Evolutionary conservation across 495 filamentous ascomycete genomes (phyloP).

Genomic region (Penicillium antarcticum): DNA sequence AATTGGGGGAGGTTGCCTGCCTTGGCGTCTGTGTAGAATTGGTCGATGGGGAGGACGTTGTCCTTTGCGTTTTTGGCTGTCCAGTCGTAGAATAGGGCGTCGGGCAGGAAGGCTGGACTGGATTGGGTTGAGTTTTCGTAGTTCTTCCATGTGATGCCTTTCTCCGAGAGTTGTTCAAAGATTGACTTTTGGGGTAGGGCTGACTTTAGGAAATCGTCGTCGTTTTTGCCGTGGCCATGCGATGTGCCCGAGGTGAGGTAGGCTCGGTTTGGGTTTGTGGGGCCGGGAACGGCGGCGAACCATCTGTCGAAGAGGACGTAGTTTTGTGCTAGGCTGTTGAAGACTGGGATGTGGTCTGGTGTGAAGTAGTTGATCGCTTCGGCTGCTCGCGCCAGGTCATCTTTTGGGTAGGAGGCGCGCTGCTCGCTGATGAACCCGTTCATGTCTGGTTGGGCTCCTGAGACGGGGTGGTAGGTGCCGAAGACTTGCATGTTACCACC

Average conservation of each 20-base stretch:
- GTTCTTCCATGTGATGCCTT: constrained; percentile 47
- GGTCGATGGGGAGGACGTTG: constrained; percentile 31
- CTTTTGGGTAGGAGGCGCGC: constrained; percentile 26
- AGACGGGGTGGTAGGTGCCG: constrained; percentile 38
- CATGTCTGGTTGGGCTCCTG: constrained; percentile 22
- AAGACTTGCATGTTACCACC: constrained; percentile 50
- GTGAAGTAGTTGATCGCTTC: constrained; percentile 51
- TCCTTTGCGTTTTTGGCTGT: constrained; percentile 28
- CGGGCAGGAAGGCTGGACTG: constrained; percentile 24
- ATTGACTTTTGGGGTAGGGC: constrained; percentile 43
- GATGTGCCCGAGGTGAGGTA: constrained; percentile 49
- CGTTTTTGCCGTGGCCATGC: constrained; percentile 46
- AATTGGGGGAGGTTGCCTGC: constrained; percentile 42
- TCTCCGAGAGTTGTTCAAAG: constrained; percentile 45
- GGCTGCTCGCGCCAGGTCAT: constrained; percentile 33
- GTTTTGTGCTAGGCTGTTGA: constrained; percentile 45
- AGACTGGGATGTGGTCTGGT: constrained; percentile 42
- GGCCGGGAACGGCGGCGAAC: constrained; percentile 47
- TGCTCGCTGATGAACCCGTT: constrained; percentile 50
- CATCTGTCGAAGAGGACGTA: constrained; percentile 49
- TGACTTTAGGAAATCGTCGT: constrained; percentile 38
- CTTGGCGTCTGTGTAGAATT: constrained; percentile 37
- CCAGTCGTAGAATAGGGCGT: constrained; percentile 40
- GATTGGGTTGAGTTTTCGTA: constrained; percentile 42
- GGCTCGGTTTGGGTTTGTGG: constrained; percentile 48